Base-by-base conservation (phyloP, 2,329 filamentous ascomycete genomes). In the Epicoccum sorghinum region DNA sequence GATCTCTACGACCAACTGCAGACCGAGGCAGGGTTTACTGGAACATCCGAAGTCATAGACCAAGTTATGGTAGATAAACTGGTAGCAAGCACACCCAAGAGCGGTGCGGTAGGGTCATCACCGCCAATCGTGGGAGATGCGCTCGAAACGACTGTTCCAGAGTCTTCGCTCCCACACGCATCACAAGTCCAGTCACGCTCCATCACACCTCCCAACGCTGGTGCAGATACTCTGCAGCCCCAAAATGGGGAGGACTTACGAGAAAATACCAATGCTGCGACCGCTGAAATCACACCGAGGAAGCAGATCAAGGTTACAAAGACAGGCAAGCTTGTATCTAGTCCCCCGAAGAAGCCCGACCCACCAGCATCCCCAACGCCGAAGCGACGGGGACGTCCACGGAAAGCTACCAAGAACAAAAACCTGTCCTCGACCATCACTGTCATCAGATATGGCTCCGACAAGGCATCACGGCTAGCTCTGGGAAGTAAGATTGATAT, bases 401-500 rank as follows among this genome's bases (percentile, higher is more conserved):
- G 52, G n/a, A 55, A 55, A 9, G 46, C 37, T 25, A 32, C 61
- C 5, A 40, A 62, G 6, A 69, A 68, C 45, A 50, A 58, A 7
- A 64, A 67, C 27, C 35, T 67, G 3, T 73, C 63, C 67, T 70
- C 62, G 58, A 71, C 58, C 18, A 64, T 89, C 4, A 80, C 86
- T 2, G 75, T 76, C 10, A 79, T 91, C 29, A 79, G 75, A 56
- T 93, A 93, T 66, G 84, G 83, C 2, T 67, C 64, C 4, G 81
- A 84, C 51, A 68, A 76, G 6, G 69, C 68, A 25, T 76, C 75
- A 35, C 80, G 80, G 35, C 66, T 71, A 29, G 74, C 75, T 0
- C 70, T 90, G 25, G 89, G 87, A 0, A 70, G 79, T 7, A 82
- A 80, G 59, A 89, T 96, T 51, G 75, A 86, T 23, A 77, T 81